phyloP scores from a whole-genome alignment of 2,329 filamentous ascomycete genomes.

The Thelonectria blattea region DNA sequence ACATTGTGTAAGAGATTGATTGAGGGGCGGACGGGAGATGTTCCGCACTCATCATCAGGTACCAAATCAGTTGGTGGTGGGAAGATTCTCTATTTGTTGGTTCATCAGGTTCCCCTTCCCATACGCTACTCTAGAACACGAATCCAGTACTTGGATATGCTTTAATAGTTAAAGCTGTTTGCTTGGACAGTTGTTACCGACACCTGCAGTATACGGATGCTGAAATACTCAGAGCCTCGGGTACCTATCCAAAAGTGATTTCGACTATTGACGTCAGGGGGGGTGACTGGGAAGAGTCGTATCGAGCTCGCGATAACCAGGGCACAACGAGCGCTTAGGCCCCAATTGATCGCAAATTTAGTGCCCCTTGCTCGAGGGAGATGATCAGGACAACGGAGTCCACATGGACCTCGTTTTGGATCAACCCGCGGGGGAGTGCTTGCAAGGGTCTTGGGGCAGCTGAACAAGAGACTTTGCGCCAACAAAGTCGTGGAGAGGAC shows the following conservation, averaged over 20 bases:
- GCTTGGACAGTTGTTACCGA: no score
- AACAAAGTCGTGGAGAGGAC: neutral
- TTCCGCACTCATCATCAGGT: no score
- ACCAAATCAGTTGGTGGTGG: no score
- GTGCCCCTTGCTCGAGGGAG: conserved; percentile 2
- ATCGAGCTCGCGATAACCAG: neutral
- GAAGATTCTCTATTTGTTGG: no score
- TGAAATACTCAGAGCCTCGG: no score
- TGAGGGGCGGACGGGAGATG: neutral
- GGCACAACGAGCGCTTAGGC: neutral
- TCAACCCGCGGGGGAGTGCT: neutral
- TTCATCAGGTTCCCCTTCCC: no score
- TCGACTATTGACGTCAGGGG: no score
- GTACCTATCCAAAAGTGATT: no score
- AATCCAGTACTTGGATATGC: no score
- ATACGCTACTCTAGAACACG: no score
- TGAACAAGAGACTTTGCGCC: neutral
- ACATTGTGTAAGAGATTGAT: neutral
- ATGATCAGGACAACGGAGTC: conserved; percentile 13
- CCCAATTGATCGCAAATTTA: neutral
- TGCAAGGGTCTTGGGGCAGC: neutral
- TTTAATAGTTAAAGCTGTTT: no score
- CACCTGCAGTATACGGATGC: no score
- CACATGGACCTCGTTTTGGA: conserved; percentile 9
- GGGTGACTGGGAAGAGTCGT: neutral